Percentiles rank a stretch among this genome's conserved stretches.
phyloP scores from a whole-genome alignment of 805 yeast genomes.

The Teunomyces panamensis region DNA sequence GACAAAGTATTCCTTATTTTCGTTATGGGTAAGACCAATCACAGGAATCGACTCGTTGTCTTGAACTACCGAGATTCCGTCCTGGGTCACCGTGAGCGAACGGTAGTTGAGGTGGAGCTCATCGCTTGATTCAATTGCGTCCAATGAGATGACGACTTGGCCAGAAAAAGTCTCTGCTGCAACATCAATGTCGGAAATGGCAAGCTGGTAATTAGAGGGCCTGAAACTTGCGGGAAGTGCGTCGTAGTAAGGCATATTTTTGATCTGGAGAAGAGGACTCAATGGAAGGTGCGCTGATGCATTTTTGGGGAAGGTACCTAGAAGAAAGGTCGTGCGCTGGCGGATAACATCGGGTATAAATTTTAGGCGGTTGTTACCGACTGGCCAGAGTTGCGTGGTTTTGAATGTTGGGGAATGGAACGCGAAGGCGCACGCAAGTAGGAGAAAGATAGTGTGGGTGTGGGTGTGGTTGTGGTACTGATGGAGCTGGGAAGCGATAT shows the following conservation, averaged over 20 bases:
- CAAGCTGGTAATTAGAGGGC: constrained; percentile 71
- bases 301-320: not conserved
- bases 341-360: too few species aligned
- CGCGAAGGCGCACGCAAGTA: too few species aligned
- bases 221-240: constrained; percentile 62
- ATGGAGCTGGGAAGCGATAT: too few species aligned
- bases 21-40: constrained; percentile 30
- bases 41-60: constrained; percentile 24
- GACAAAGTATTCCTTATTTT: constrained; percentile 61
- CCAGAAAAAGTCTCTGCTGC: constrained; percentile 47
- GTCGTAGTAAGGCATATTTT: constrained; percentile 30
- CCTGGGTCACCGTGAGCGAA: constrained; percentile 30
- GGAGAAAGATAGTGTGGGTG: too few species aligned
- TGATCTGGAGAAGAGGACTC: not conserved
- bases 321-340: not conserved
- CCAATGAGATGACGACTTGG: constrained; percentile 44
- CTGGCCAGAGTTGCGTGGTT: too few species aligned
- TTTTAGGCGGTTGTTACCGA: too few species aligned
- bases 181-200: constrained; percentile 59
- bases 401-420: too few species aligned
- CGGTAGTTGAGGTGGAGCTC: constrained; percentile 49
- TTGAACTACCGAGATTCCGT: constrained; percentile 18
- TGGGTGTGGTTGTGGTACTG: too few species aligned
- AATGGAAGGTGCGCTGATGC: not conserved
- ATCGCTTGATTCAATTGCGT: constrained; percentile 40